Conservation (phyloP, 257 asterid genomes). For the Ilex asprella region DNA sequence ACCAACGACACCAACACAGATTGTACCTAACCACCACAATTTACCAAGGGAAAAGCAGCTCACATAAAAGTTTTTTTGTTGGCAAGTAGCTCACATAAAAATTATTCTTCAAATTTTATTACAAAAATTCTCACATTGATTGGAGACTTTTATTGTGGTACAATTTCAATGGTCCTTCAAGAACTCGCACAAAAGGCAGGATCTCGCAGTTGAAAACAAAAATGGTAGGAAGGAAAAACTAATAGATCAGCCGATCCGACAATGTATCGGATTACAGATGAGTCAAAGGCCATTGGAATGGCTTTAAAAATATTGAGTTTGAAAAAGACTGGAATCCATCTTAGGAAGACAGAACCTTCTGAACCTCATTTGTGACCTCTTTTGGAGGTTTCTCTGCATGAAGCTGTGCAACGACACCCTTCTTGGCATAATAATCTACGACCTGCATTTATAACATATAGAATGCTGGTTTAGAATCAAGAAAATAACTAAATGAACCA, state of each 20-base stretch:
- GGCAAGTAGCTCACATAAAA: too few relatives aligned
- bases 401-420: constrained; percentile 56
- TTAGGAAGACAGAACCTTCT: constrained; percentile 50
- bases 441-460: constrained; percentile 33
- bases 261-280: neutral
- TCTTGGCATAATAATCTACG: constrained; percentile 47
- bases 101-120: too few relatives aligned
- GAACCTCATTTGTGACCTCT: constrained; percentile 57
- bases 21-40: too few relatives aligned
- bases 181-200: neutral
- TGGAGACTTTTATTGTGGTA: neutral
- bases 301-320: too few relatives aligned
- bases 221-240: too few relatives aligned
- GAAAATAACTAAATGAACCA: too few relatives aligned
- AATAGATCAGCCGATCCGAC: neutral
- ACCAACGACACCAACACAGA: too few relatives aligned
- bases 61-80: too few relatives aligned
- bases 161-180: neutral
- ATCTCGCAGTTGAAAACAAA: neutral
- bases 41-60: too few relatives aligned
- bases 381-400: constrained; percentile 69
- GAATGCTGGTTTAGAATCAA: too few relatives aligned
- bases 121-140: neutral
- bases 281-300: neutral
- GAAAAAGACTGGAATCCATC: neutral